Conservation (phyloP, 306 rosid genomes). For the Cicer arietinum region DNA sequence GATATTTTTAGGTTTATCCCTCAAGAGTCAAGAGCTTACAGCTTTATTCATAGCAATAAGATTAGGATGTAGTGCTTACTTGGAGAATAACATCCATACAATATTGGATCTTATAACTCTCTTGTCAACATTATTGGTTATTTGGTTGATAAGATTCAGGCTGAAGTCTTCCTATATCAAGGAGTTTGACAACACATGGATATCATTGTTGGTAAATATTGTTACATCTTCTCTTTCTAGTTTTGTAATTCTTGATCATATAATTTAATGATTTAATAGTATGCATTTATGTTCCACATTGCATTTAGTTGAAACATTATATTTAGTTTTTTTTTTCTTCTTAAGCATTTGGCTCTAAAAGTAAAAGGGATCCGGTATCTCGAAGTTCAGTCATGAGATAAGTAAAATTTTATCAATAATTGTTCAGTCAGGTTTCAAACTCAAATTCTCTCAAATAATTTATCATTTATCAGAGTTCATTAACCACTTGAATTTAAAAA, state of each 20-base stretch:
- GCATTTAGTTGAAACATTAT: not conserved
- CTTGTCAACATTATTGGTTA: conserved; percentile 57
- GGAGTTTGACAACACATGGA: conserved; percentile 63
- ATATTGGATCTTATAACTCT: conserved; percentile 57
- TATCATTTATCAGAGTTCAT: too few species aligned
- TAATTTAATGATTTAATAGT: not conserved
- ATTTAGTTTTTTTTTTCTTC: not conserved
- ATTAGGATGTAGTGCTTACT: conserved; percentile 51
- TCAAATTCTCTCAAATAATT: too few species aligned
- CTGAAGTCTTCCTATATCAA: conserved; percentile 69
- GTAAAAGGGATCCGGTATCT: too few species aligned
- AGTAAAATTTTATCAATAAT: too few species aligned
- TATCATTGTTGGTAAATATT: conserved; percentile 62
- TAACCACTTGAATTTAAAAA: too few species aligned
- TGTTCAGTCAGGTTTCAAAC: too few species aligned
- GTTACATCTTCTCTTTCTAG: not conserved
- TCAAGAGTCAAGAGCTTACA: conserved; percentile 81
- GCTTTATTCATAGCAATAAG: conserved; percentile 57
- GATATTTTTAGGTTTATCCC: conserved; percentile 63
- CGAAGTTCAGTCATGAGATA: too few species aligned
- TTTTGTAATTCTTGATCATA: too few species aligned
- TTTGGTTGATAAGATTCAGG: conserved; percentile 72
- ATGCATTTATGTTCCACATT: not conserved
- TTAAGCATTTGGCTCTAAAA: too few species aligned
- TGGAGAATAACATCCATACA: conserved; percentile 56